These are phyloP conservation scores for Pyrenula aspistea DNA, from an alignment of 495 filamentous ascomycete species.

Conservation along the genomic window DNA sequence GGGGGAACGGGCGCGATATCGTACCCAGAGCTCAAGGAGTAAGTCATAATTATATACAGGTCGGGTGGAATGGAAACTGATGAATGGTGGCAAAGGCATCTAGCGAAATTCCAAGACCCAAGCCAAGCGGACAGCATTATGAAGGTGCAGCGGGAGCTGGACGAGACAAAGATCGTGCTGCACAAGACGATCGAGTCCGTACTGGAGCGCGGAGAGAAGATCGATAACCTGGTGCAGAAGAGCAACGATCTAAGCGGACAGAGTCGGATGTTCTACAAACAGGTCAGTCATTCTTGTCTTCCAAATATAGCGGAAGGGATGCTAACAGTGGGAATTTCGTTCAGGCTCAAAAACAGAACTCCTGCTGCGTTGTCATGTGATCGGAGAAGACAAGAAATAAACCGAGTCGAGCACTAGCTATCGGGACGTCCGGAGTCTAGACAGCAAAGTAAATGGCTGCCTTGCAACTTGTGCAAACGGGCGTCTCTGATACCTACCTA, in stretches of 20 bases:
- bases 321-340: slow-evolving; percentile 11
- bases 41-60: background rate
- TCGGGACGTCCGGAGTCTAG: too few relatives aligned
- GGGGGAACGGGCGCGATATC: slow-evolving; percentile 11
- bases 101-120: slow-evolving; percentile 83
- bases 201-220: slow-evolving; percentile 66
- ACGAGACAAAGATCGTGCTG: slow-evolving; percentile 66
- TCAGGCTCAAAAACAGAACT: slow-evolving; percentile 92
- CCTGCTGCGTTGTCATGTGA: slow-evolving; percentile 77
- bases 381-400: slow-evolving; percentile 1
- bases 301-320: slow-evolving; percentile 8
- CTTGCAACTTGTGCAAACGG: too few relatives aligned
- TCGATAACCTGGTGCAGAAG: slow-evolving; percentile 80
- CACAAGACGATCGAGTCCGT: slow-evolving; percentile 56
- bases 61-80: background rate
- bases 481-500: too few relatives aligned
- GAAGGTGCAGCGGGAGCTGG: slow-evolving; percentile 92
- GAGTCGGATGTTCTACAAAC: slow-evolving; percentile 93
- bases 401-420: too few relatives aligned
- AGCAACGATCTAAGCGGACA: slow-evolving; percentile 74
- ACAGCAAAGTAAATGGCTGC: too few relatives aligned
- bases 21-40: slow-evolving; percentile 55
- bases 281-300: slow-evolving; percentile 30
- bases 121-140: slow-evolving; percentile 79
- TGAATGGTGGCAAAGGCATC: slow-evolving; percentile 28